A percentile compares a stretch with the other conserved stretches of the same genome.
Conservation (phyloP, 768 basidiomycete species). For the Auriscalpium microsporum region DNA sequence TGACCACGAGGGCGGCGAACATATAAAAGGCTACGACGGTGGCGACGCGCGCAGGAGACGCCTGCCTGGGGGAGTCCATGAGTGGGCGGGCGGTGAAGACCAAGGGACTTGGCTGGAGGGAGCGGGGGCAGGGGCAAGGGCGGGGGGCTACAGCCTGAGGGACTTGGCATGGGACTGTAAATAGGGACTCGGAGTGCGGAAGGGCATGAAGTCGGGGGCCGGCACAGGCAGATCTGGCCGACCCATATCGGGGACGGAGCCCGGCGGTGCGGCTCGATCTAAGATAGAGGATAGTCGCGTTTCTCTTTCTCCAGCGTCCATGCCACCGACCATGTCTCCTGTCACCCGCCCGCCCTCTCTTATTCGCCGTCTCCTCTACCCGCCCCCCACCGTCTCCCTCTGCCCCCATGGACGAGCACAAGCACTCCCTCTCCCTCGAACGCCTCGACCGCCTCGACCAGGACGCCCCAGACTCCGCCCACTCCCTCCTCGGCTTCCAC, state of each 20-base stretch:
- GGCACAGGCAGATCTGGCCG: neutral
- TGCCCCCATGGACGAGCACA: neutral
- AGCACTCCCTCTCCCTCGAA: neutral
- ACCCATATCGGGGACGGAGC: neutral
- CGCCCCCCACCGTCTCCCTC: neutral
- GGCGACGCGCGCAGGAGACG: slow-evolving; percentile 44
- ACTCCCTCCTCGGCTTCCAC: neutral
- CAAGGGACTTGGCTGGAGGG: neutral
- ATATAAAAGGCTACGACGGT: slow-evolving; percentile 77
- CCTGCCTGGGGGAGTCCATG: slow-evolving; percentile 24
- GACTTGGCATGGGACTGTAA: neutral
- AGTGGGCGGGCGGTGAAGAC: neutral
- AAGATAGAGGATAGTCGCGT: no score
- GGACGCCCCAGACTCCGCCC: neutral
- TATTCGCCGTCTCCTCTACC: neutral
- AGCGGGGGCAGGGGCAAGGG: neutral
- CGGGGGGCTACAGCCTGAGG: neutral
- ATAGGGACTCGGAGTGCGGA: neutral
- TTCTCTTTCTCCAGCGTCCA: no score
- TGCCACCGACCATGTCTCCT: neutral
- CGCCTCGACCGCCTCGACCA: neutral
- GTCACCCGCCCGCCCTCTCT: neutral
- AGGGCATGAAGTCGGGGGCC: neutral
- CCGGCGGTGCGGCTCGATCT: neutral
- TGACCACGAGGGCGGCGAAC: slow-evolving; percentile 62